Evolutionary conservation across 2,329 filamentous ascomycete species (phyloP).

Genomic region (Pestalotiopsis sp.): DNA sequence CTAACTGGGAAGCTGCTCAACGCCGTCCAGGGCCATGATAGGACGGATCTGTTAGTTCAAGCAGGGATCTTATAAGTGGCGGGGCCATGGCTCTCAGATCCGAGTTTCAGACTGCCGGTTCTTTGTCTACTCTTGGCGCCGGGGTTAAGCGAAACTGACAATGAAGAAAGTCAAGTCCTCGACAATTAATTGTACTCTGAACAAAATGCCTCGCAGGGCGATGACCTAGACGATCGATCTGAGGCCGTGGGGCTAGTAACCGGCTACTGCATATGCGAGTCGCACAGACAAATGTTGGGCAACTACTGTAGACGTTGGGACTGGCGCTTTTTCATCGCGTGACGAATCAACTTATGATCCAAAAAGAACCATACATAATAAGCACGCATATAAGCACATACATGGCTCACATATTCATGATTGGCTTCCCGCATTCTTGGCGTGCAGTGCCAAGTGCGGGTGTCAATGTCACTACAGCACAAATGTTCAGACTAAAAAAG

Average conservation of each 20-base stretch:
- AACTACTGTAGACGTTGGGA: not conserved
- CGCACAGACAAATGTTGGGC: not conserved
- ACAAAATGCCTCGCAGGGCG: not conserved
- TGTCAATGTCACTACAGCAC: not conserved
- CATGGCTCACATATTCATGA: not conserved
- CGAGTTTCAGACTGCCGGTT: constrained; percentile 1
- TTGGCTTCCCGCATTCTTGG: not conserved
- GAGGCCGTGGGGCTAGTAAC: not conserved
- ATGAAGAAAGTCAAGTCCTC: not conserved
- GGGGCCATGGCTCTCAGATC: not conserved
- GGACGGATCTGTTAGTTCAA: not conserved
- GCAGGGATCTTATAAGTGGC: not conserved
- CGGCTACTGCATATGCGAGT: not conserved
- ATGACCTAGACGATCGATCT: not conserved
- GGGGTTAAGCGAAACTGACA: not conserved
- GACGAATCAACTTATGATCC: not conserved
- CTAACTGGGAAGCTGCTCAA: constrained; percentile 11
- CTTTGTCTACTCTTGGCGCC: not conserved
- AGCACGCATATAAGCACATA: not conserved
- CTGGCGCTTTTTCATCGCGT: not conserved
- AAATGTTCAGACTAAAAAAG: not conserved
- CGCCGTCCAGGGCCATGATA: not conserved
- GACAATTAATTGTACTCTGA: not conserved
- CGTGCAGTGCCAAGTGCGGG: constrained; percentile 1
- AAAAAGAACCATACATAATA: not conserved